Evolutionary conservation across 192 early-diverging fungal genomes (phyloP).

Genomic region (Linnemannia schmuckeri): DNA sequence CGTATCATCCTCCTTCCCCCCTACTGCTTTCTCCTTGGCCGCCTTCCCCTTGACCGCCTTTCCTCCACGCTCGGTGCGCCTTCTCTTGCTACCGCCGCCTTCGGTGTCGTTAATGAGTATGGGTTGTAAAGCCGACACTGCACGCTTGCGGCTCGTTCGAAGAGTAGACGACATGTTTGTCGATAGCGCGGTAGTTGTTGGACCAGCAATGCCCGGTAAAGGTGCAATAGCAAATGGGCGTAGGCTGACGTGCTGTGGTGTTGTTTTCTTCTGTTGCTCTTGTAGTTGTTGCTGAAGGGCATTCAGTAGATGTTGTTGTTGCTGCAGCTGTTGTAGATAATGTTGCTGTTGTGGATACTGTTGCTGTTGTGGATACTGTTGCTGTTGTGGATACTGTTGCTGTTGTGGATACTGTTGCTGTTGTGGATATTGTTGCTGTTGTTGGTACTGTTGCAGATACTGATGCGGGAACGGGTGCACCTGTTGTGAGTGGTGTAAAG

Average conservation of each 20-base stretch:
- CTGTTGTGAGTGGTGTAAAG: not conserved
- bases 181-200: not conserved
- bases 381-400: not conserved
- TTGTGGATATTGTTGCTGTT: too few species aligned
- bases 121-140: not conserved
- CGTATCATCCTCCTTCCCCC: not conserved
- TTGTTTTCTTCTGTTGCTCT: not conserved
- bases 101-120: not conserved
- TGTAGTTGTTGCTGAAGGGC: not conserved
- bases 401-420: not conserved
- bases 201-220: not conserved
- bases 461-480: not conserved
- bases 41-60: not conserved
- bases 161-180: not conserved
- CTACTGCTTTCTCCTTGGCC: not conserved
- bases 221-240: not conserved
- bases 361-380: not conserved
- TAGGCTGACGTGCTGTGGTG: not conserved
- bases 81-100: not conserved
- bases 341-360: not conserved
- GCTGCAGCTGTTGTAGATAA: not conserved
- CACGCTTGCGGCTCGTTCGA: constrained; percentile 2
- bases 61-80: not conserved
- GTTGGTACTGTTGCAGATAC: too few species aligned
- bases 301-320: not conserved